Conservation (phyloP, 495 filamentous ascomycete genomes). For the Viridothelium virens region DNA sequence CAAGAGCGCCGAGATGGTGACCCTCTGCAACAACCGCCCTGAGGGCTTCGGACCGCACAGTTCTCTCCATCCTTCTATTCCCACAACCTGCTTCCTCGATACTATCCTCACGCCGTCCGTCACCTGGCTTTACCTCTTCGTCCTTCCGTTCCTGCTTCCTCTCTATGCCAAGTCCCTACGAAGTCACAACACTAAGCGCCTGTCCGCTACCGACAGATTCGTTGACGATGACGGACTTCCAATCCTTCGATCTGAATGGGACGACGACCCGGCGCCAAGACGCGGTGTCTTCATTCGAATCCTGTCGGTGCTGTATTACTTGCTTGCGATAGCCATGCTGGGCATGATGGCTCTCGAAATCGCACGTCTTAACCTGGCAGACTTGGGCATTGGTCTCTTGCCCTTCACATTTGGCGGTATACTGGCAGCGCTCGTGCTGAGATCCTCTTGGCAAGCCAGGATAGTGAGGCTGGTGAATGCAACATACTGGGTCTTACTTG, state of each 20-base stretch:
- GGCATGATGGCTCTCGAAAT: slow-evolving; percentile 11
- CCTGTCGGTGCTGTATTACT: slow-evolving; percentile 4
- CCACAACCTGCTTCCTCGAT: slow-evolving; percentile 8
- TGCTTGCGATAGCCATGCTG: slow-evolving; percentile 6
- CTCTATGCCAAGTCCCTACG: slow-evolving; percentile 3
- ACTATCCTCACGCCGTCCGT: slow-evolving; percentile 6
- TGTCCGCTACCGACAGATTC: background rate
- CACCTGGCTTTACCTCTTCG: slow-evolving; percentile 2
- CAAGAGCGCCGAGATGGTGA: background rate
- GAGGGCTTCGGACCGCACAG: slow-evolving; percentile 8
- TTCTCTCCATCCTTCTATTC: slow-evolving; percentile 8
- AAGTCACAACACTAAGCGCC: background rate
- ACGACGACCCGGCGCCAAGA: background rate
- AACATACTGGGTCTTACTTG: background rate
- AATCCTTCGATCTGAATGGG: slow-evolving; percentile 8
- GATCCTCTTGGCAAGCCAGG: slow-evolving; percentile 1
- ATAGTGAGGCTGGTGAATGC: background rate
- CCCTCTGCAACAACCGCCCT: background rate
- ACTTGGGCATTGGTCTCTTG: slow-evolving; percentile 2
- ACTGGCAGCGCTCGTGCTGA: background rate
- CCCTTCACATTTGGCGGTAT: slow-evolving; percentile 9
- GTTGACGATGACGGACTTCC: background rate
- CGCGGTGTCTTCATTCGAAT: background rate
- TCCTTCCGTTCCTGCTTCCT: slow-evolving; percentile 8
- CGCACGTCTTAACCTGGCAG: background rate